Percentiles rank a stretch among this genome's conserved stretches.
phyloP scores from a whole-genome alignment of 306 rosid genomes.

The Canavalia ensiformis region DNA sequence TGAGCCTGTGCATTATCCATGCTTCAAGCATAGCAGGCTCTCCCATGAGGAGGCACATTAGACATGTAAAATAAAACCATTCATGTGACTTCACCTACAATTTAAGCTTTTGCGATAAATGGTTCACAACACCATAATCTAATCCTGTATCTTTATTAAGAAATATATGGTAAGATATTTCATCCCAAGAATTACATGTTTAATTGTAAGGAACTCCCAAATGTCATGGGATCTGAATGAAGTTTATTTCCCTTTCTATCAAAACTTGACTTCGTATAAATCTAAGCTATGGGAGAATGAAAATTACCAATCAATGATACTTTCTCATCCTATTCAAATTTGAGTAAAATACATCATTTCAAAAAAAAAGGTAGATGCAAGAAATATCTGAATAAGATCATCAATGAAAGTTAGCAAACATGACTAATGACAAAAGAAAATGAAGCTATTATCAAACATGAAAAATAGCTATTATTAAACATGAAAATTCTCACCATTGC shows the following conservation, averaged over 20 bases:
- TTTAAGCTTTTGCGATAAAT: too few relatives aligned
- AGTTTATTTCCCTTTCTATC: not conserved
- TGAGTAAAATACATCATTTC: not conserved
- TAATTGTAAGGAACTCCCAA: not conserved
- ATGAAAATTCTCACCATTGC: slow-evolving; percentile 61
- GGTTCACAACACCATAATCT: too few relatives aligned
- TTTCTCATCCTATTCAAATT: not conserved
- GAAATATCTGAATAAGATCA: not conserved
- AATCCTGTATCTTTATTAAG: too few relatives aligned
- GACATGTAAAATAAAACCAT: too few relatives aligned
- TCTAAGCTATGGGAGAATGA: not conserved
- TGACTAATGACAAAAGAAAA: slow-evolving; percentile 28
- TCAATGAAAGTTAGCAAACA: slow-evolving; percentile 15
- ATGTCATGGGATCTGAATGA: not conserved
- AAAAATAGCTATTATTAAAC: not conserved
- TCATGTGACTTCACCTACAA: too few relatives aligned
- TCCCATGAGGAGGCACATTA: too few relatives aligned
- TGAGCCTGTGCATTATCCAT: too few relatives aligned
- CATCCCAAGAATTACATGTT: not conserved
- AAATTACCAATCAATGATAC: not conserved
- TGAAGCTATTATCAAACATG: not conserved
- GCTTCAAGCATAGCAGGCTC: too few relatives aligned
- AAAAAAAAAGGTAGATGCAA: slow-evolving; percentile 1
- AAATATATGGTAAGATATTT: too few relatives aligned
- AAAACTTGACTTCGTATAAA: not conserved